Evolutionary conservation across 805 yeast species (phyloP), one percentile per base, ranked within the genome.

Genomic region (Candida maesae): DNA sequence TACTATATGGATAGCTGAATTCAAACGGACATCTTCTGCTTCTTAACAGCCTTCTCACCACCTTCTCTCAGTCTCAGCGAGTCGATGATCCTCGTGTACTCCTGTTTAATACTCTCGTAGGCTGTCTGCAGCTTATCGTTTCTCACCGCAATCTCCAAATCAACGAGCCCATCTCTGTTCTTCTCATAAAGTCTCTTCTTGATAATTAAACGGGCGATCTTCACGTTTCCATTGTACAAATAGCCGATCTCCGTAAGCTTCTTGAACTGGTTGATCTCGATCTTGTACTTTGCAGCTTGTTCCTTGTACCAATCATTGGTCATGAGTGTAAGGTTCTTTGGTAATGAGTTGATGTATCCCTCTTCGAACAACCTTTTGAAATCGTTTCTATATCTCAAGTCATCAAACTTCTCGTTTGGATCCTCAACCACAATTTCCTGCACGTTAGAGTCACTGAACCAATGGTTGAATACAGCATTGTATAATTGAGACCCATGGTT

Each of bases 361-460:
- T 45, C 45, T 19, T 60, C 53, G 27, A 62, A 59, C 24, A 82
- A 59, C 51, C 81, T 65, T 42, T 65, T 62, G 50, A 88, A 67
- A 56, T 93, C 98, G 47, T 80, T 74, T 24, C 91, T 68, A 58
- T 93, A 97, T 44, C 99, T 73, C 50, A 93, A 67, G 56, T 86
- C 95, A 57, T 93, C 99, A 64, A 93, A 91, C 26, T 79, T 78
- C 58, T 89, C 96, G 56, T 84, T 85, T 3, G 98, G 98, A 59
- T 93, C 99, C 59, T 93, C 98, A 4, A 93, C 88, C 0, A 91
- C 87, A 29, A 93, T 73, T 52, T 90, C 95, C 25, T 66, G 63
- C 18, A 89, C 77, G 2, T 55, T 45, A 0, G 59, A 54, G 48
- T 85, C 84, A 0, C 55, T 49, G 3, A 68, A 51, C 84, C 95